A percentile compares a stretch with the other conserved stretches of the same genome.
Evolutionary conservation across 2,329 filamentous ascomycete species (phyloP).

Genomic region (Sclerotinia borealis): DNA sequence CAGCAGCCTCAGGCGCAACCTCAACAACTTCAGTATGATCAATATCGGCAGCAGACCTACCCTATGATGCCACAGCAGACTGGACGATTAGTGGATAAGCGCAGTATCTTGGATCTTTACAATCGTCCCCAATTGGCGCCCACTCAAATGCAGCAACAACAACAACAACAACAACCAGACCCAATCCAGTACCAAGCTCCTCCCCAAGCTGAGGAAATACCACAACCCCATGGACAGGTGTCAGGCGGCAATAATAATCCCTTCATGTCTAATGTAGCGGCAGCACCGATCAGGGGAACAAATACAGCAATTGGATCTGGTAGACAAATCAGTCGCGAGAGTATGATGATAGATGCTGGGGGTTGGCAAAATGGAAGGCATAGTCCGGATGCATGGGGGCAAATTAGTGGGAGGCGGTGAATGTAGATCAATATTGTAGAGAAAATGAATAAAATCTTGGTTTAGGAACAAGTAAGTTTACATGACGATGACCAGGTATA

Average conservation of each 20-base stretch:
- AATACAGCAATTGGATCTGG: slow-evolving; percentile 24
- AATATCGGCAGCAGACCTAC: slow-evolving; percentile 34
- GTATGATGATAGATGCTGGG: slow-evolving; percentile 45
- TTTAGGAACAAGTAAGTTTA: background rate
- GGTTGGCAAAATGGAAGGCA: slow-evolving; percentile 63
- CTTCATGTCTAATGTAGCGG: slow-evolving; percentile 24
- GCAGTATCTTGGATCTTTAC: slow-evolving; percentile 70
- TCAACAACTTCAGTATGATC: slow-evolving; percentile 33
- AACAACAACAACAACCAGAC: slow-evolving; percentile 19
- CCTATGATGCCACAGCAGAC: slow-evolving; percentile 39
- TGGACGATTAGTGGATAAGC: slow-evolving; percentile 54
- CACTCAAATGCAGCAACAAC: slow-evolving; percentile 9
- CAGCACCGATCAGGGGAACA: slow-evolving; percentile 23
- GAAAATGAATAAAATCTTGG: slow-evolving; percentile 10
- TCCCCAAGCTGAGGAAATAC: slow-evolving; percentile 2
- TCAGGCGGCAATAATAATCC: slow-evolving; percentile 30
- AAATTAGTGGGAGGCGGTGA: slow-evolving; percentile 39
- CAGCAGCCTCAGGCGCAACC: slow-evolving; percentile 21
- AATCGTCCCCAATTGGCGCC: slow-evolving; percentile 40
- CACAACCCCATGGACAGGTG: slow-evolving; percentile 14
- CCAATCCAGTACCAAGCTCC: slow-evolving; percentile 19
- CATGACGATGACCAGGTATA: background rate
- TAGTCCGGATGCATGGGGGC: slow-evolving; percentile 75
- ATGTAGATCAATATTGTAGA: background rate
- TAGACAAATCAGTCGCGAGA: slow-evolving; percentile 59